A percentile compares a stretch with the other conserved stretches of the same genome.
Conservation (phyloP, 257 asterid species). For the Nicotiana knightiana region DNA sequence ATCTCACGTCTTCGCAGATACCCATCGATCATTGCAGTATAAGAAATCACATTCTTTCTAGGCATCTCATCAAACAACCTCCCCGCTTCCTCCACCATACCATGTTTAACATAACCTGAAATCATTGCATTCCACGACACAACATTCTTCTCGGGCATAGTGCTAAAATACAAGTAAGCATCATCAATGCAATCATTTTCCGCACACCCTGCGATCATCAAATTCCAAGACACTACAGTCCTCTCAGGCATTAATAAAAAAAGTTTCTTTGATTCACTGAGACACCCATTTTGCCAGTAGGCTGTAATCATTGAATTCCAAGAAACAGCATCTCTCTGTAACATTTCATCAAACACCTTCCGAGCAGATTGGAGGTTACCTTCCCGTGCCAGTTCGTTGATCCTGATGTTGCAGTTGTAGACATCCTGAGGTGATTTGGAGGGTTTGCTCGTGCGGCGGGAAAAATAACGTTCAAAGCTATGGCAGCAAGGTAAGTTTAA, state of each 20-base stretch:
- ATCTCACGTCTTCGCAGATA: neutral
- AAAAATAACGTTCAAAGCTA: neutral
- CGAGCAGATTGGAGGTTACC: conserved; percentile 4
- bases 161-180: conserved; percentile 13
- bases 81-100: conserved; percentile 11
- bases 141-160: conserved; percentile 11
- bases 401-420: conserved; percentile 2
- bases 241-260: conserved; percentile 10
- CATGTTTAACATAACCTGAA: conserved; percentile 9
- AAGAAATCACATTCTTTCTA: conserved; percentile 13
- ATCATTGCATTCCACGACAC: conserved; percentile 18
- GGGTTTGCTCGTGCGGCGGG: neutral
- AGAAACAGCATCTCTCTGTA: neutral
- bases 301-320: conserved; percentile 20
- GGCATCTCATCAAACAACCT: conserved; percentile 16
- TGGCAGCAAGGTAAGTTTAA: neutral
- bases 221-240: conserved; percentile 18
- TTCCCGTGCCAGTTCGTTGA: neutral
- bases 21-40: conserved; percentile 18
- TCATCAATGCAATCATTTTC: conserved; percentile 15
- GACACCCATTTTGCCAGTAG: conserved; percentile 18
- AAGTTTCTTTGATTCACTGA: conserved; percentile 2
- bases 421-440: neutral
- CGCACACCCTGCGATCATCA: conserved; percentile 15
- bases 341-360: conserved; percentile 15